phyloP scores from a whole-genome alignment of 345 rosid species.

The Gossypium bickii region DNA sequence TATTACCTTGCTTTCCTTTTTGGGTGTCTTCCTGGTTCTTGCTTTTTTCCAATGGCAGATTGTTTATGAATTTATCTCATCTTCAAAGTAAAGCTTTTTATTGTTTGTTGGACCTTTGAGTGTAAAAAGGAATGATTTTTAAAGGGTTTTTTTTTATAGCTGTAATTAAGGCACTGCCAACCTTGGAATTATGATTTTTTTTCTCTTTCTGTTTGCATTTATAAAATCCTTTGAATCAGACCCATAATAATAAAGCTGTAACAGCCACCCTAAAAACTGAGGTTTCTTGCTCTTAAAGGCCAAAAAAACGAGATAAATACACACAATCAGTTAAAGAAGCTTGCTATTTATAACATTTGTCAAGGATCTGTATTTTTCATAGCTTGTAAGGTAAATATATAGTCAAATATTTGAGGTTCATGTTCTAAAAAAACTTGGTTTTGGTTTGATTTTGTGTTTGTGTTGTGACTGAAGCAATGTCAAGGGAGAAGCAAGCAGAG shows the following conservation, averaged over 20 bases:
- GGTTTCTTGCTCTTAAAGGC: slow-evolving; percentile 17
- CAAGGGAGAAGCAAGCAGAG: slow-evolving; percentile 42
- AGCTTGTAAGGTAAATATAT: slow-evolving; percentile 12
- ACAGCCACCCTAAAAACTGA: slow-evolving; percentile 5
- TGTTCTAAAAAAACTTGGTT: slow-evolving; percentile 7
- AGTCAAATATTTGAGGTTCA: background rate
- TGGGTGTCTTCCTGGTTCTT: slow-evolving; percentile 1
- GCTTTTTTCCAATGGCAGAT: slow-evolving; percentile 16
- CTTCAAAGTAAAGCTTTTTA: slow-evolving; percentile 6
- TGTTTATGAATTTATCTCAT: background rate
- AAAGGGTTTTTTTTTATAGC: background rate
- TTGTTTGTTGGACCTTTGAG: slow-evolving; percentile 5
- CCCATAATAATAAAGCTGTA: background rate
- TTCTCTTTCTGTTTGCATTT: background rate
- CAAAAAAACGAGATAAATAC: slow-evolving; percentile 19
- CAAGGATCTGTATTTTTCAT: slow-evolving; percentile 1
- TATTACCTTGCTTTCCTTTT: background rate
- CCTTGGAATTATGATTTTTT: background rate
- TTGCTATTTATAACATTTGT: slow-evolving; percentile 25
- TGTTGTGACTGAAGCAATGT: slow-evolving; percentile 27
- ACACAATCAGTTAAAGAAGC: slow-evolving; percentile 20
- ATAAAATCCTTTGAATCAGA: background rate
- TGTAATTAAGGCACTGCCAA: background rate
- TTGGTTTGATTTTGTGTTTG: slow-evolving; percentile 17
- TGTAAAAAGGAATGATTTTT: background rate